Evolutionary conservation across 257 asterid species (phyloP), one percentile per base, ranked within the genome.

Genomic region (Osmanthus fragrans): DNA sequence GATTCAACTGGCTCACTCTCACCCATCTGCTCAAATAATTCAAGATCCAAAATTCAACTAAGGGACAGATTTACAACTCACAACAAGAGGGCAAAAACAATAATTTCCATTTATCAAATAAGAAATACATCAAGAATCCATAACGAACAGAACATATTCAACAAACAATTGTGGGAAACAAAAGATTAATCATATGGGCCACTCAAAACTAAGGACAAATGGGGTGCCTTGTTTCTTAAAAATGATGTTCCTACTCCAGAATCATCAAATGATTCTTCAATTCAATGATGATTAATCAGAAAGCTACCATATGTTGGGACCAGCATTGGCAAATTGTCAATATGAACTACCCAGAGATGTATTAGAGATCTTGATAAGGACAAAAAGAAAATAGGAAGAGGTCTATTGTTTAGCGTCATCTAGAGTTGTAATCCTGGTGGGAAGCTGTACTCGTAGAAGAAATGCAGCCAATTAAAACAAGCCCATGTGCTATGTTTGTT

Each of bases 1-100:
- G 94, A 84, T 40, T 84, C 60, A 63, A 63, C 85, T 16, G 91
- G 76, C 76, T 90, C 92, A 73, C 88, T 78, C 76, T 90, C 92
- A 73, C 88, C 93, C 99, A 95, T 95, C 99, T 92, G 91, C 76
- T 78, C 66, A 71, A 71, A 84, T 18, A 84, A 67, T 77, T 86
- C 81, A 73, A 80, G 77, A 84, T 78, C 63, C 49, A 71, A 23
- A 83, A 67, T 79, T 71, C 73, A 80, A 76, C 65, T 36, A 71
- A 21, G 56, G 54, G 73, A n/a, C 73, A 74, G 58, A 83, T 79
- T 58, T 60, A 82, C 64, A 80, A 49, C 77, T 77, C 83, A 80
- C 23, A 45, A 49, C n/a, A 79, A 79, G 65, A 29, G 23, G 66
- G 45, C 32, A 73, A 56, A 18, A 64, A 32, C 80, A 13, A 37